Conservation (phyloP, 2,329 filamentous ascomycete genomes). For the Paracamarosporium sp. region DNA sequence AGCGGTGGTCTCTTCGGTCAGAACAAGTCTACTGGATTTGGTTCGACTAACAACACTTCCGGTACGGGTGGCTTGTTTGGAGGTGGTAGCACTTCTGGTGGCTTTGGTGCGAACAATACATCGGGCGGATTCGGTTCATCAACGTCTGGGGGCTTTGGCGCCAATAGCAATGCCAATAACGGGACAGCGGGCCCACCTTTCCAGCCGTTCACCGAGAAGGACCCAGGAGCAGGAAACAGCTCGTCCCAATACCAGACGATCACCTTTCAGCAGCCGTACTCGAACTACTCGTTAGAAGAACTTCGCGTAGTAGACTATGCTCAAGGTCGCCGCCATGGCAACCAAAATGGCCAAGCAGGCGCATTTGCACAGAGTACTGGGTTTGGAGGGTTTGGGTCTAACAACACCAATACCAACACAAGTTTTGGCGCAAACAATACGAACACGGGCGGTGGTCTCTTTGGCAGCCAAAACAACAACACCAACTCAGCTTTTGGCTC, state of each 20-base stretch:
- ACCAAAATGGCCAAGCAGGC: constrained; percentile 78
- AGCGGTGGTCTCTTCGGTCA: constrained; percentile 44
- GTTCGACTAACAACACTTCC: constrained; percentile 9
- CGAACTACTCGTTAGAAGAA: constrained; percentile 85
- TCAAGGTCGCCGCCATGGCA: constrained; percentile 83
- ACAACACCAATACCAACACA: constrained; percentile 47
- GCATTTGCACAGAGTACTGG: constrained; percentile 76
- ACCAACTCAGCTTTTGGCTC: constrained; percentile 42
- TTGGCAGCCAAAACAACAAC: constrained; percentile 51
- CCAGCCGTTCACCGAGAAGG: constrained; percentile 74
- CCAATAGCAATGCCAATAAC: constrained; percentile 47
- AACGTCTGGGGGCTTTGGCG: constrained; percentile 32
- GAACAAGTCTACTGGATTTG: constrained; percentile 21
- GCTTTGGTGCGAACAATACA: constrained; percentile 43
- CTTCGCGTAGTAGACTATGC: constrained; percentile 79
- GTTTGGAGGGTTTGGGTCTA: constrained; percentile 57
- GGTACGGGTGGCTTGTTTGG: constrained; percentile 22
- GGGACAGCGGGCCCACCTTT: constrained; percentile 74
- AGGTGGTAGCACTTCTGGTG: constrained; percentile 21
- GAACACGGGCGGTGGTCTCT: constrained; percentile 52
- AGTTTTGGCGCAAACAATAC: constrained; percentile 57
- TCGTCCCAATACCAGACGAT: constrained; percentile 78
- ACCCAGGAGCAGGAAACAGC: constrained; percentile 56
- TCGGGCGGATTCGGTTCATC: constrained; percentile 20
- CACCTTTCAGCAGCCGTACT: constrained; percentile 78